Conservation (phyloP, 139 green algal genomes). For the Micractinium conductrix region DNA sequence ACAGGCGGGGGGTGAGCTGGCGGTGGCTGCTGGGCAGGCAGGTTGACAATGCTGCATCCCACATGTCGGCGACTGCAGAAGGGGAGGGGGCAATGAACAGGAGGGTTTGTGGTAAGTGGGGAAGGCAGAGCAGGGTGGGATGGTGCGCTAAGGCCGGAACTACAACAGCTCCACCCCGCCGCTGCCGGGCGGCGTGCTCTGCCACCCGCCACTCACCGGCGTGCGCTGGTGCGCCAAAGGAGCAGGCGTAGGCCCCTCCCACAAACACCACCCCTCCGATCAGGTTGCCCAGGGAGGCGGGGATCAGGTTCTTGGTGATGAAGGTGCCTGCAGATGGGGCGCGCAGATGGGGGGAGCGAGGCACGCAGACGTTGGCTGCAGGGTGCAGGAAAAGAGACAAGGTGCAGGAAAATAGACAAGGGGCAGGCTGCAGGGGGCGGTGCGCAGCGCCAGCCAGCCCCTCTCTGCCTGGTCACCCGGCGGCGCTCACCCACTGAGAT, state of each 20-base stretch:
- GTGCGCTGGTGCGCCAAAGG: constrained; percentile 16
- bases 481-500: constrained; percentile 15
- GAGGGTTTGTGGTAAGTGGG: too few species aligned
- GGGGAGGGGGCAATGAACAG: background rate
- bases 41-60: constrained; percentile 5
- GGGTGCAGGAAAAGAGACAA: too few species aligned
- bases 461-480: background rate
- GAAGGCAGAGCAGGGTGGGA: background rate
- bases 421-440: background rate
- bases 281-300: constrained; percentile 7
- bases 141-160: too few species aligned
- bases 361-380: too few species aligned
- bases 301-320: constrained; percentile 18
- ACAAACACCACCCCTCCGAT: constrained; percentile 18
- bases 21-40: too few species aligned
- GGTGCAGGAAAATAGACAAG: background rate
- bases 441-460: background rate
- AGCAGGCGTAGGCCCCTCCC: background rate
- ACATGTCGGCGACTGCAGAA: constrained; percentile 2
- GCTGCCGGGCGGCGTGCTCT: too few species aligned
- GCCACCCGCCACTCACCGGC: background rate
- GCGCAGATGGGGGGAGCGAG: too few species aligned
- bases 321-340: constrained; percentile 6
- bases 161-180: background rate
- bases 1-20: too few species aligned